phyloP scores from a whole-genome alignment of 805 yeast species.

The Candida nemodendra region DNA sequence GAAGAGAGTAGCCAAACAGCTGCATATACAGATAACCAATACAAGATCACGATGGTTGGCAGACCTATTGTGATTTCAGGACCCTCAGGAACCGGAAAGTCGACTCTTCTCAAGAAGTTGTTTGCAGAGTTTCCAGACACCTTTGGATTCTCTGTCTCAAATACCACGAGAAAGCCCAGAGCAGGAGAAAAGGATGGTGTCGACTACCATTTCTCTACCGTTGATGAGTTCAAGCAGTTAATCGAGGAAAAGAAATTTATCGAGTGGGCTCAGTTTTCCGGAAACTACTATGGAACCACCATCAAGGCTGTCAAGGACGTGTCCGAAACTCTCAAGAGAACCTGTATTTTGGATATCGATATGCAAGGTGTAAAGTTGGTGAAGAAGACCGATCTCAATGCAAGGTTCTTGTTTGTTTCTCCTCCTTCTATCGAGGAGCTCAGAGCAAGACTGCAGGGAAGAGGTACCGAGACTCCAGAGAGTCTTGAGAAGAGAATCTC shows the following conservation, averaged over 20 bases:
- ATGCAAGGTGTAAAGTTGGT: slow-evolving; percentile 98
- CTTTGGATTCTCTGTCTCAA: slow-evolving; percentile 92
- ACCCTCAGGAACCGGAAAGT: slow-evolving; percentile 96
- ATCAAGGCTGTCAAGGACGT: slow-evolving; percentile 81
- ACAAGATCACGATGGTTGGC: slow-evolving; percentile 30
- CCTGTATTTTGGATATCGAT: slow-evolving; percentile 93
- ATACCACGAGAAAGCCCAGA: slow-evolving; percentile 91
- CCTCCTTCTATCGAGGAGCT: slow-evolving; percentile 90
- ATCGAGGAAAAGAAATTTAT: slow-evolving; percentile 77
- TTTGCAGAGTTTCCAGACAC: slow-evolving; percentile 86
- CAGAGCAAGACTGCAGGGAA: slow-evolving; percentile 69
- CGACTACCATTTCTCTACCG: slow-evolving; percentile 85
- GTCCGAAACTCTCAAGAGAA: slow-evolving; percentile 55
- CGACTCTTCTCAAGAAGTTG: slow-evolving; percentile 85
- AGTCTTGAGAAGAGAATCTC: slow-evolving; percentile 77
- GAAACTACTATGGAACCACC: slow-evolving; percentile 96
- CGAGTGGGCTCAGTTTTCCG: slow-evolving; percentile 98
- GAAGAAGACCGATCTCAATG: slow-evolving; percentile 76
- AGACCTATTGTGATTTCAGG: slow-evolving; percentile 96
- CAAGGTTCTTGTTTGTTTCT: slow-evolving; percentile 81
- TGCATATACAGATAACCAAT: too few species aligned
- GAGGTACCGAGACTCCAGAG: slow-evolving; percentile 95
- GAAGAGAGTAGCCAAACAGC: too few species aligned
- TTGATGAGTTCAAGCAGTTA: slow-evolving; percentile 73
- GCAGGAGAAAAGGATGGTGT: slow-evolving; percentile 86